Base-by-base conservation (phyloP, 176 grass and related monocot genomes). In the Aegilops umbellulata region DNA sequence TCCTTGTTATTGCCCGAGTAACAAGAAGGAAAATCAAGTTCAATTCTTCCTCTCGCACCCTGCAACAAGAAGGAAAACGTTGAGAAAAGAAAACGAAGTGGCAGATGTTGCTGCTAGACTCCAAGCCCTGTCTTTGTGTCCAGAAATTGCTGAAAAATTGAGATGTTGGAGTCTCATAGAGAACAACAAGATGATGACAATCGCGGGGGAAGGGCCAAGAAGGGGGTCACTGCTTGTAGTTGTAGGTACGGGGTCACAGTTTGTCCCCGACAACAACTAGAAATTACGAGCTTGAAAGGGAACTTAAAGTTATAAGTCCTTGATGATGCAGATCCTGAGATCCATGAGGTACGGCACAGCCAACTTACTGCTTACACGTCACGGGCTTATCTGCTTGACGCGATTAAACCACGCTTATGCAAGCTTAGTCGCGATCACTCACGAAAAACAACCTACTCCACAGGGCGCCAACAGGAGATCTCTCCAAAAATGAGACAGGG, bases 211-310 rank as follows among this genome's bases (percentile, higher is more conserved):
- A 77, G 64, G 80, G 73, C 79, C 55, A 65, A 57, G 24, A 47
- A 84, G 14, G 57, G 57, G 29, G 63, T 80, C 35, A 64, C 82
- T 76, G 80, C 65, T 70, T 90, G 80, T 77, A 80, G 91, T 88
- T 89, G 73, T 67, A 78, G 91, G 90, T 91, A 90, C 64, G 42
- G 30, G 83, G 94, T 97, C 91, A 86, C 91, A 84, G 60, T 90
- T 90, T 86, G 82, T 85, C 74, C 74, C 80, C 74, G 87, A 86
- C 82, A 84, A 77, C 41, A 76, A n/a, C 31, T 58, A 29, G 17
- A 82, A 80, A 11, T 24, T 60, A 47, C 19, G 49, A 53, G 6
- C 46, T 29, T 27, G 19, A 32, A 74, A 15, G 8, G 5, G 67
- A 31, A 58, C 27, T 55, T 23, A 11, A 80, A 49, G 1, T 77